Evolutionary conservation across 768 basidiomycete genomes (phyloP).

Genomic region (Boletus rufocinnamomeus): DNA sequence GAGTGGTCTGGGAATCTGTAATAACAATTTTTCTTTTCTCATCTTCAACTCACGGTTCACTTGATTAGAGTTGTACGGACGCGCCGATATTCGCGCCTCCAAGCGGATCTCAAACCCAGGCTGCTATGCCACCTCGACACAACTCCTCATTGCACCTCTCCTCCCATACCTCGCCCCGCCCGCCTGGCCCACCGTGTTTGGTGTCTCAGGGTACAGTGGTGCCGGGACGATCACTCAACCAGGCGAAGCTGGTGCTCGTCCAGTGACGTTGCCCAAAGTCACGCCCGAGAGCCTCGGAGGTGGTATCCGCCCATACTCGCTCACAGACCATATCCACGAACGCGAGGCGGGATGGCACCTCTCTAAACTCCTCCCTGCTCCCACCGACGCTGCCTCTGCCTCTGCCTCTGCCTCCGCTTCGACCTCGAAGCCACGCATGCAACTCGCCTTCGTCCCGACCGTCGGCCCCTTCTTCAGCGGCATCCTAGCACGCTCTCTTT

Average conservation of each 20-base stretch:
- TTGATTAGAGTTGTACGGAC: constrained; percentile 80
- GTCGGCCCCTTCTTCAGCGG: constrained; percentile 97
- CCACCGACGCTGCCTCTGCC: neutral
- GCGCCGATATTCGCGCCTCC: constrained; percentile 62
- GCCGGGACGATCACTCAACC: constrained; percentile 81
- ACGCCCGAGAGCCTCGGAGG: constrained; percentile 71
- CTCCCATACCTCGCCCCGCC: constrained; percentile 62
- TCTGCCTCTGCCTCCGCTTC: neutral
- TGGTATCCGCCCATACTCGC: constrained; percentile 79
- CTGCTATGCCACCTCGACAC: constrained; percentile 93
- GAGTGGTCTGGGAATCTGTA: constrained; percentile 35
- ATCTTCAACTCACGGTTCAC: constrained; percentile 12
- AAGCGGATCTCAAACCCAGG: constrained; percentile 96
- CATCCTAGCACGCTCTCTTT: constrained; percentile 87
- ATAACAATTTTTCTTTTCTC: constrained; percentile 39
- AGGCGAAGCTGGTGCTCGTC: constrained; percentile 62
- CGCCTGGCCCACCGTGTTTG: constrained; percentile 83
- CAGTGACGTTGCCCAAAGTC: constrained; percentile 80
- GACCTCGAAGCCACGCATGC: constrained; percentile 34
- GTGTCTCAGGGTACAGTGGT: constrained; percentile 92
- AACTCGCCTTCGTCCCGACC: constrained; percentile 82
- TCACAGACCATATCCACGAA: constrained; percentile 99
- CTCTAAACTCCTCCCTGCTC: constrained; percentile 49
- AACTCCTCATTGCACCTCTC: constrained; percentile 90
- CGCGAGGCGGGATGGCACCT: constrained; percentile 91